Base-by-base conservation (phyloP, 495 filamentous ascomycete species). In the Aspergillus wentii region DNA sequence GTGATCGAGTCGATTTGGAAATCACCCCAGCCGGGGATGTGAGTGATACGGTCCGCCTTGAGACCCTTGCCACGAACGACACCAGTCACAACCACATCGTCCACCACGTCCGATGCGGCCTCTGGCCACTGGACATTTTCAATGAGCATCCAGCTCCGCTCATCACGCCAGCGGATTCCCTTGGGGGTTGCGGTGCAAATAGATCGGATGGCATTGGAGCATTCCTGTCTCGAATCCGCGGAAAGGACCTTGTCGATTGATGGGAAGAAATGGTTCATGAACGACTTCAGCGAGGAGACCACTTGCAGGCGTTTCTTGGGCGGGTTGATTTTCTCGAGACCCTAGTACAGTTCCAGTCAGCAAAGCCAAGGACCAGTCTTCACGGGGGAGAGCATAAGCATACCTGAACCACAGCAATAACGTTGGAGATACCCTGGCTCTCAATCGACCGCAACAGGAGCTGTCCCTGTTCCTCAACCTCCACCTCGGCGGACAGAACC, bases 21-120 rank as follows among this genome's bases (percentile, higher is more conserved):
- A 46, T 90, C 85, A 16, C 92, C 94, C 83, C 88, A 95, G 39
- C 95, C 90, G 14, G 87, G 90, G 20, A 98, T 72, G 42, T 97
- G 89, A 2, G 94, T 80, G 19, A 97, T 70, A 35, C 94, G 74
- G 58, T 98, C 86, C 3, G 88, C 81, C 49, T 95, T 96, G 38
- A 98, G 55, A 13, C 85, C 83, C 56, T 79, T 85, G 14, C 92
- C 92, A 48, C 92, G 77, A 22, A 96, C 78, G 5, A 92, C 76
- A 44, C 94, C 92, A 2, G 87, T 91, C n/a, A 98, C 39, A 14
- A 88, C 63, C 9, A 87, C 80, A 32, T 78, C 69, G 22, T 68
- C 68, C 17, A 66, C 61, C 11, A 57, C 57, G 25, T 65, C 60
- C 4, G 53, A 35, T 19, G 71, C 74, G 4, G 61, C 64, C 8